Percentiles rank a stretch among this genome's conserved stretches.
Evolutionary conservation across 2,329 filamentous ascomycete genomes (phyloP).

Genomic region (Aspergillus pseudoterreus): DNA sequence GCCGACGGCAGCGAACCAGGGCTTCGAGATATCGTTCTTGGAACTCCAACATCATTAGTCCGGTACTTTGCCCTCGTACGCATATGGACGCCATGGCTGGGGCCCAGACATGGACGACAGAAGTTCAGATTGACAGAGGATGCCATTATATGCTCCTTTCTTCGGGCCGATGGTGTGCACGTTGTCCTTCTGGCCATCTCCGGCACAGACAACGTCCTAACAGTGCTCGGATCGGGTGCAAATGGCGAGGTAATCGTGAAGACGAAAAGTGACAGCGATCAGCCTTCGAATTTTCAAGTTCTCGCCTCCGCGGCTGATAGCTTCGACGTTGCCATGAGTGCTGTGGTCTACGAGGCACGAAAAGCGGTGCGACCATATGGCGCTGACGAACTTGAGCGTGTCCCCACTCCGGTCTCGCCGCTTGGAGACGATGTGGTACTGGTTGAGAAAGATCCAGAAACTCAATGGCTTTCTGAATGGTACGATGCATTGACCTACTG

Average conservation of each 20-base stretch:
- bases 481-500: conserved; percentile 92
- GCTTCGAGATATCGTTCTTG: conserved; percentile 56
- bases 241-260: conserved; percentile 66
- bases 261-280: conserved; percentile 66
- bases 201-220: conserved; percentile 66
- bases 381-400: conserved; percentile 10
- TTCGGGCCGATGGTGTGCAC: conserved; percentile 67
- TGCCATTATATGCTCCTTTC: conserved; percentile 72
- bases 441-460: conserved; percentile 40
- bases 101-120: conserved; percentile 74
- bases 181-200: conserved; percentile 76
- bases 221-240: conserved; percentile 62
- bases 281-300: conserved; percentile 56
- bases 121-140: conserved; percentile 70
- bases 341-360: conserved; percentile 84
- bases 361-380: conserved; percentile 49
- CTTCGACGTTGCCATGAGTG: conserved; percentile 72
- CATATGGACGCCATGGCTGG: conserved; percentile 79
- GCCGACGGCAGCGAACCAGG: conserved; percentile 56
- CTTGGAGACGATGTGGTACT: conserved; percentile 39
- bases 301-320: conserved; percentile 67
- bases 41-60: conserved; percentile 59
- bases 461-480: conserved; percentile 76
- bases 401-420: conserved; percentile 26
- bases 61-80: conserved; percentile 82